Percentiles rank a stretch among this genome's conserved stretches.
Conservation (phyloP, 1,284 basidiomycete genomes). For the Pholiota adiposa region DNA sequence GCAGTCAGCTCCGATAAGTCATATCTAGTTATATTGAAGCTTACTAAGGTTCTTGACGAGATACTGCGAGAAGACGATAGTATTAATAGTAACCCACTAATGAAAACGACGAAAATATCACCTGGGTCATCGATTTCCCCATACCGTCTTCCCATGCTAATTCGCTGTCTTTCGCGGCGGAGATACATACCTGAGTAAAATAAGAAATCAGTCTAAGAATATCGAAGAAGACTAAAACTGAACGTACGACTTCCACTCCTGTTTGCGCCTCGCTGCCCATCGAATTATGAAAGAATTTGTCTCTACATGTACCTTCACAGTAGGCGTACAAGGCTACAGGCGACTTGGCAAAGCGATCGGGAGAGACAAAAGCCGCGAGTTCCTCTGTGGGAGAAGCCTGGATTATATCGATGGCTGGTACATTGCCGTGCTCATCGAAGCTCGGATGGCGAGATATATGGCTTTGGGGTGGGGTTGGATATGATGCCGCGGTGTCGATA, state of each 20-base stretch:
- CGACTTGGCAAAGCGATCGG: background rate
- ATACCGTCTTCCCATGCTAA: slow-evolving; percentile 34
- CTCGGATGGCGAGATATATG: background rate
- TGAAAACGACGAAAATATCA: slow-evolving; percentile 4
- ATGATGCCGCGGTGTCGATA: background rate
- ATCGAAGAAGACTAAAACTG: background rate
- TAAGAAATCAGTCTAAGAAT: background rate
- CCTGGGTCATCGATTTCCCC: slow-evolving; percentile 37
- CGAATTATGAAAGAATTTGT: too few relatives aligned
- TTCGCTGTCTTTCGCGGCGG: slow-evolving; percentile 38
- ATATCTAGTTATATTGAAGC: background rate
- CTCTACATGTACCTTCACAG: slow-evolving; percentile 18
- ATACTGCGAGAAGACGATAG: background rate
- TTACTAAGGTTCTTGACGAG: slow-evolving; percentile 18
- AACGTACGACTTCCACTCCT: slow-evolving; percentile 17
- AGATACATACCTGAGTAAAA: slow-evolving; percentile 33
- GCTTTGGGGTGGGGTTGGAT: background rate
- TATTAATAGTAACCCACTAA: background rate
- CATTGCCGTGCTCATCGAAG: too few relatives aligned
- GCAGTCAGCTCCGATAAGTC: background rate
- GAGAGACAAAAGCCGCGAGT: background rate
- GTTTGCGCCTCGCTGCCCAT: background rate
- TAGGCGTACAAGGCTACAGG: slow-evolving; percentile 12
- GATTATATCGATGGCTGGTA: background rate
- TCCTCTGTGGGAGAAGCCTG: background rate